Evolutionary conservation across 2,329 filamentous ascomycete species (phyloP).

Genomic region (Hymenoscyphus albidus): DNA sequence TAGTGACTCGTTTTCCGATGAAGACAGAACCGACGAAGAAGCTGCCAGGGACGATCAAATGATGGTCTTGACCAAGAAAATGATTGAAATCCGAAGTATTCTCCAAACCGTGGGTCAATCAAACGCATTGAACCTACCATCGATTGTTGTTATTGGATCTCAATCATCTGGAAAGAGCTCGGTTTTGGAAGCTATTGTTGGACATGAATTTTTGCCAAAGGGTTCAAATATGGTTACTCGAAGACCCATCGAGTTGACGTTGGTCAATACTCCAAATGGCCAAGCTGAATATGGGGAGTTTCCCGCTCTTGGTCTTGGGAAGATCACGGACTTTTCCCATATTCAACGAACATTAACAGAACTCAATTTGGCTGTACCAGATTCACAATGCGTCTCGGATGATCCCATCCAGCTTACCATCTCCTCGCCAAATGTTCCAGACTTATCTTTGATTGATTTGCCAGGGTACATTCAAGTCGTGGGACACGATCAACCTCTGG

Average conservation of each 20-base stretch:
- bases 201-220: slow-evolving; percentile 95
- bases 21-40: slow-evolving; percentile 57
- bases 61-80: slow-evolving; percentile 98
- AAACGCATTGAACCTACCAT: slow-evolving; percentile 80
- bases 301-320: slow-evolving; percentile 82
- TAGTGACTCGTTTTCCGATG: slow-evolving; percentile 65
- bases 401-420: slow-evolving; percentile 96
- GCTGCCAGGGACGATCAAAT: slow-evolving; percentile 90
- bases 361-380: slow-evolving; percentile 87
- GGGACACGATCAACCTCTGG: slow-evolving; percentile 81
- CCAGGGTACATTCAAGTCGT: slow-evolving; percentile 97
- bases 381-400: slow-evolving; percentile 87
- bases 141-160: slow-evolving; percentile 98
- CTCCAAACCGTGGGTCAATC: slow-evolving; percentile 90
- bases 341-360: slow-evolving; percentile 94
- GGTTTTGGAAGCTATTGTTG: slow-evolving; percentile 92
- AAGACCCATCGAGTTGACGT: slow-evolving; percentile 88
- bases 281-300: slow-evolving; percentile 93
- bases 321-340: slow-evolving; percentile 84
- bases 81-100: slow-evolving; percentile 97
- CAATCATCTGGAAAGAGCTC: slow-evolving; percentile 98
- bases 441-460: slow-evolving; percentile 91
- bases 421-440: slow-evolving; percentile 91
- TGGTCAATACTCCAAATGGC: slow-evolving; percentile 89
- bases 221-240: slow-evolving; percentile 99